A percentile compares a stretch with the other conserved stretches of the same genome.
phyloP scores from a whole-genome alignment of 768 basidiomycete genomes.

The Russula olivacea region DNA sequence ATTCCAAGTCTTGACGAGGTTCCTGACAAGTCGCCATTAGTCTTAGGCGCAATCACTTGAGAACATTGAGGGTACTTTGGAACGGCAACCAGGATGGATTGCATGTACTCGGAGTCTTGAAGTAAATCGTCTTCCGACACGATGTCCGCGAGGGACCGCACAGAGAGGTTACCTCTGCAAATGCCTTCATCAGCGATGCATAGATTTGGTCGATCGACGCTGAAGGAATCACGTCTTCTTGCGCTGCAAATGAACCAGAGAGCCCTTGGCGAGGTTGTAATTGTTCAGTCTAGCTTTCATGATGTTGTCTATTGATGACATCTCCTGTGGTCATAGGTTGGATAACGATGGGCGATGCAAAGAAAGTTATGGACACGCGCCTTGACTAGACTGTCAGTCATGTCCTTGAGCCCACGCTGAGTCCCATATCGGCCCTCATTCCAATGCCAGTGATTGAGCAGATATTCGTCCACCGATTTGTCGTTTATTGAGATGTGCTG shows the following conservation, averaged over 20 bases:
- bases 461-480: constrained; percentile 67
- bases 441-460: constrained; percentile 86
- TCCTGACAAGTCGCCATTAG: constrained; percentile 40
- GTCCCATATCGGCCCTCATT: constrained; percentile 86
- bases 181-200: constrained; percentile 13
- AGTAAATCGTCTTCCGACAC: constrained; percentile 79
- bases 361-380: constrained; percentile 37
- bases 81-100: constrained; percentile 88
- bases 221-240: constrained; percentile 71
- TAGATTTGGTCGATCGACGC: constrained; percentile 6
- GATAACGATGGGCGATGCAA: constrained; percentile 10
- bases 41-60: neutral
- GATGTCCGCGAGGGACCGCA: constrained; percentile 78
- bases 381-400: constrained; percentile 81
- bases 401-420: constrained; percentile 74
- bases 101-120: constrained; percentile 87
- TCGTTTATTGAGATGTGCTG: constrained; percentile 82
- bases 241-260: constrained; percentile 84
- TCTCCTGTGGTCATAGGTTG: constrained; percentile 55
- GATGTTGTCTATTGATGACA: constrained; percentile 87
- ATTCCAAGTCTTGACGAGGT: constrained; percentile 82
- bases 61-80: constrained; percentile 60
- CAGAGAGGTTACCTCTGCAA: constrained; percentile 87
- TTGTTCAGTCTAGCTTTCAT: constrained; percentile 88
- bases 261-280: constrained; percentile 93